Base-by-base conservation (phyloP, 768 basidiomycete genomes). In the Pisolithus sp. region DNA sequence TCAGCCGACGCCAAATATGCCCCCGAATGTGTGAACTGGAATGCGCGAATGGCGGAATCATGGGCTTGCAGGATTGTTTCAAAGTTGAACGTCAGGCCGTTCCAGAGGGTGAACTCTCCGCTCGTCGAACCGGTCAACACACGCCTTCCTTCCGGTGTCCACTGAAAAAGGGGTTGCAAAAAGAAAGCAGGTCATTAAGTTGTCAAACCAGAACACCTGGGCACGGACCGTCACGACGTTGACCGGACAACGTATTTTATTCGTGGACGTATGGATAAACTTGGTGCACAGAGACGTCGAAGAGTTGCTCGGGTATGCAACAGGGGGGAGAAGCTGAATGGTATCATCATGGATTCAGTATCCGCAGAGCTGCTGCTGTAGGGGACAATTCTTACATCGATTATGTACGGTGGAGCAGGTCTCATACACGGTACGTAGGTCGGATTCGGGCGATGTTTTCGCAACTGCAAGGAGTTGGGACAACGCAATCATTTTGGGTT, bases 61-160 rank as follows among this genome's bases (percentile, higher is more conserved):
- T 99, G 96, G 1, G 94, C 95, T 71, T 97, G 95, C n/a, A 98
- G 80, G 59, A 99, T 97, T 0, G 95, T 96, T 69, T 99, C 96
- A 63, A 98, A 99, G 72, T 98, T 99, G 82, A 98, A 99, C 0
- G 96, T 97, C 21, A 95, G 77, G 24, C 95, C 95, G 59, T 99
- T 99, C 96, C 96, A 98, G 6, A 98, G 79, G 1, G 95, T 98
- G 70, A 99, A 97, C 71, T 98, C 96, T 43, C 96, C 96, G 55
- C 88, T 92, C 20, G 93, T 93, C 10, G 93, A 94, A 17, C 96
- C 96, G 3, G 96, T 98, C 44, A 98, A 72, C 20, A 98, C 77
- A 2, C 96, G 84, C 30, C 96, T 80, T 50, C 86, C 93, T 72
- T 98, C 95, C 1, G 96, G 96, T 17, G 94, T 98, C 93, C 95